Conservation (phyloP, 805 yeast genomes). For the Spathaspora gorwiae region DNA sequence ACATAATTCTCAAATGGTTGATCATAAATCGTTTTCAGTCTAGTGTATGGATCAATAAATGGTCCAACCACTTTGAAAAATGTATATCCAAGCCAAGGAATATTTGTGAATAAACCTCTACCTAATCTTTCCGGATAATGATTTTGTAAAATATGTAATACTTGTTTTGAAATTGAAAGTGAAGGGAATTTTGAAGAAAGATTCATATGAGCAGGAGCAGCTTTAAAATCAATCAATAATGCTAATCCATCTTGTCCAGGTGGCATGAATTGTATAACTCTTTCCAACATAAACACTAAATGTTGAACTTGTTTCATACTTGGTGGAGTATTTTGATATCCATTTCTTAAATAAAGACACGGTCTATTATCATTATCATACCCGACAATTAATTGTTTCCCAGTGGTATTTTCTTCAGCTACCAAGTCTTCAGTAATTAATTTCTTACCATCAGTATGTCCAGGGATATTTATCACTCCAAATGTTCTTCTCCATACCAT, state of each 20-base stretch:
- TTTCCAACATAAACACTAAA: slow-evolving; percentile 53
- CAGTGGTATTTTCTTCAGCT: slow-evolving; percentile 47
- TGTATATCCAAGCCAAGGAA: slow-evolving; percentile 55
- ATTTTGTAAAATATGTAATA: slow-evolving; percentile 48
- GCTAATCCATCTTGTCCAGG: slow-evolving; percentile 57
- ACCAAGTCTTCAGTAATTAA: slow-evolving; percentile 38
- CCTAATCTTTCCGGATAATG: slow-evolving; percentile 60
- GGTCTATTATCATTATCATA: slow-evolving; percentile 53
- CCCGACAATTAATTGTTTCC: slow-evolving; percentile 51
- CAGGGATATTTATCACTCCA: slow-evolving; percentile 36
- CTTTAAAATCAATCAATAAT: slow-evolving; percentile 51
- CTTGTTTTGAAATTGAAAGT: slow-evolving; percentile 44
- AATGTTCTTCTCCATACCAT: slow-evolving; percentile 54
- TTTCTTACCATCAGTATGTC: slow-evolving; percentile 23
- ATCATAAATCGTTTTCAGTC: slow-evolving; percentile 54
- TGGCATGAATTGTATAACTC: slow-evolving; percentile 50
- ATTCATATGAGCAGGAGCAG: slow-evolving; percentile 35
- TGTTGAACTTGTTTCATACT: slow-evolving; percentile 52
- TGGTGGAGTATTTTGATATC: slow-evolving; percentile 52
- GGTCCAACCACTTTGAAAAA: slow-evolving; percentile 55
- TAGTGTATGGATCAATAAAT: slow-evolving; percentile 54
- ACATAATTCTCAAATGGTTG: slow-evolving; percentile 54
- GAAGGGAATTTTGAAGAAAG: slow-evolving; percentile 45
- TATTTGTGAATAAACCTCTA: slow-evolving; percentile 48
- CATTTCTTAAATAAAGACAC: slow-evolving; percentile 47